Evolutionary conservation across 2,329 filamentous ascomycete species (phyloP), one percentile per base, ranked within the genome.

Genomic region (Aspergillus sp.): DNA sequence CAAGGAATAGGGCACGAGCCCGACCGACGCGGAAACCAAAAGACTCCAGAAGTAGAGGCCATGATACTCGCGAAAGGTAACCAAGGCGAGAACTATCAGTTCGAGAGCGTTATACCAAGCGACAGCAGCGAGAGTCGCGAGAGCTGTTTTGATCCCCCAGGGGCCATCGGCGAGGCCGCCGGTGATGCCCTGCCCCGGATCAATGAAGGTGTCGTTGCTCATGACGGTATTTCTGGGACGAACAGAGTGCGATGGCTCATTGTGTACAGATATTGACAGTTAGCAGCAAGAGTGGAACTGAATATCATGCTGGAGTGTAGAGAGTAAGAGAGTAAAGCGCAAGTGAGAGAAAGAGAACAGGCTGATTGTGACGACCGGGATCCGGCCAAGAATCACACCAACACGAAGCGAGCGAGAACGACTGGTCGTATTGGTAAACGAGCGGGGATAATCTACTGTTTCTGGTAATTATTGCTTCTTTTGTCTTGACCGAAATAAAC

Each of bases 31-130:
- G 2, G 74, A 68, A 9, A 72, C 51, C n/a, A 77, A 52, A 41
- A 75, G 59, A 51, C 69, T 73, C 70, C 72, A 77, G 58, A 78
- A 78, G 60, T 78, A 78, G 7, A 76, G 63, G 3, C 74, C 73
- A 23, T 59, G 63, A 43, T 71, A 74, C 45, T 65, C 61, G 39
- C 66, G 68, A 53, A 78, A 78, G 5, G 73, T 76, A 50, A 72
- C 67, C 45, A 75, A 75, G 48, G 76, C 65, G 41, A 76, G 68
- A 38, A 75, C 63, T 49, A 73, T 63, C 23, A 78, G 68, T 49
- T 77, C 75, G 41, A 75, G 59, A 41, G 72, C 71, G 53, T 76
- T 77, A 56, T 77, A 78, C 66, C 72, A 72, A 33, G 74, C 67
- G 41, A 78, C 63, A 5, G 67, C 72, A 13, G 73, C 66, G 47